phyloP scores from a whole-genome alignment of 306 rosid species.

The Elaeagnus macrophylla region DNA sequence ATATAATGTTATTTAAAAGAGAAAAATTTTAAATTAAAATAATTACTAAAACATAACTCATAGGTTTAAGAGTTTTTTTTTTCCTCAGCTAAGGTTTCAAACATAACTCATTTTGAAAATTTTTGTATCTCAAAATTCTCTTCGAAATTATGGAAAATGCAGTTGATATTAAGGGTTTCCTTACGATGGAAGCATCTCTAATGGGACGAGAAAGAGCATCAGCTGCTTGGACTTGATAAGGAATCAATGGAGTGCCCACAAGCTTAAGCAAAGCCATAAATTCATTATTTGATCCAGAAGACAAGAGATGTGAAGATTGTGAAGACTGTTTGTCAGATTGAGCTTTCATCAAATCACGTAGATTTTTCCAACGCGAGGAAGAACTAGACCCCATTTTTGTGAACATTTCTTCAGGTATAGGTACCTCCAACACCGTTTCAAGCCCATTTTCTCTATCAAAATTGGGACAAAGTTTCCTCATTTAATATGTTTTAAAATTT shows the following conservation, averaged over 20 bases:
- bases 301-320: conserved; percentile 22
- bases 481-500: neutral
- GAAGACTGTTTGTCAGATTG: conserved; percentile 21
- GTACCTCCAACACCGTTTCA: conserved; percentile 83
- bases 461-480: conserved; percentile 89
- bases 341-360: conserved; percentile 56
- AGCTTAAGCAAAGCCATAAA: conserved; percentile 70
- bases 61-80: too few relatives aligned
- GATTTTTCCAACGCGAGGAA: conserved; percentile 46
- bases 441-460: conserved; percentile 51
- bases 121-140: too few relatives aligned
- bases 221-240: conserved; percentile 53
- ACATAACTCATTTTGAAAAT: too few relatives aligned
- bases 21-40: too few relatives aligned
- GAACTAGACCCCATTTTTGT: conserved; percentile 39
- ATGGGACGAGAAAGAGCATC: conserved; percentile 45
- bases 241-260: conserved; percentile 71
- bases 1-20: too few relatives aligned
- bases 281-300: conserved; percentile 41
- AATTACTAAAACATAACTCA: too few relatives aligned
- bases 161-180: conserved; percentile 7
- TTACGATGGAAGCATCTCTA: conserved; percentile 48
- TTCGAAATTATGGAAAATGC: too few relatives aligned
- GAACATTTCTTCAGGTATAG: conserved; percentile 82
- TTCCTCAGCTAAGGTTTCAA: too few relatives aligned